These are phyloP conservation scores for Colletotrichum gigasporum DNA, from an alignment of 2,329 filamentous ascomycete species.

Conservation along the genomic window DNA sequence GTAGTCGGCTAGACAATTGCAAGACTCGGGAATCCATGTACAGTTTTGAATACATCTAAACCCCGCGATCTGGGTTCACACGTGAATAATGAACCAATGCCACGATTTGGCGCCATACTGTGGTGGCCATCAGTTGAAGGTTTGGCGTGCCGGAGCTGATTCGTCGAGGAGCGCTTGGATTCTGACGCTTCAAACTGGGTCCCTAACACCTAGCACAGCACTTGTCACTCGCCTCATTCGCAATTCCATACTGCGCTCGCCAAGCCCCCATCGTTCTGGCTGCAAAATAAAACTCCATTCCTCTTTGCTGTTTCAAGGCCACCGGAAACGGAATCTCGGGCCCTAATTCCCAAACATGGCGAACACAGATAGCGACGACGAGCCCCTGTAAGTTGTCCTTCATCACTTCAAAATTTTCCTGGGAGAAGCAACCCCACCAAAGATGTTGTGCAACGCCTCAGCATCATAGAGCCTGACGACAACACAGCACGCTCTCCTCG, in stretches of 20 bases:
- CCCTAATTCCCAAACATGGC: slow-evolving; percentile 21
- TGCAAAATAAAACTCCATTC: no score
- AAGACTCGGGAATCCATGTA: slow-evolving; percentile 29
- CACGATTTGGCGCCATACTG: no score
- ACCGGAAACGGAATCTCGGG: background rate
- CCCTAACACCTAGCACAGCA: background rate
- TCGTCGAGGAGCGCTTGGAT: slow-evolving; percentile 1
- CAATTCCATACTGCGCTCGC: background rate
- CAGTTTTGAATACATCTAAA: slow-evolving; percentile 4
- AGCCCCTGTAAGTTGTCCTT: slow-evolving; percentile 54
- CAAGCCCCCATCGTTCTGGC: background rate
- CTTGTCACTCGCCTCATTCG: background rate
- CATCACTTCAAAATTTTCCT: background rate
- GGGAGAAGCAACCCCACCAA: background rate
- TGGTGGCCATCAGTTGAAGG: background rate
- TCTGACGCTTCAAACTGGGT: slow-evolving; percentile 12
- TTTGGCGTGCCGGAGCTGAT: slow-evolving; percentile 8
- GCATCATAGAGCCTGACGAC: no score
- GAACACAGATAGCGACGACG: slow-evolving; percentile 51
- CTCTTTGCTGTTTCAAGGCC: background rate
- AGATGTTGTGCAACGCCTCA: no score
- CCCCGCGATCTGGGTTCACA: background rate
- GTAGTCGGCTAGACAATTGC: slow-evolving; percentile 39
- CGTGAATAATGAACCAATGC: background rate
- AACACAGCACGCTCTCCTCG: slow-evolving; percentile 68